Base-by-base conservation (phyloP, 768 basidiomycete genomes). In the Lactarius hatsudake region DNA sequence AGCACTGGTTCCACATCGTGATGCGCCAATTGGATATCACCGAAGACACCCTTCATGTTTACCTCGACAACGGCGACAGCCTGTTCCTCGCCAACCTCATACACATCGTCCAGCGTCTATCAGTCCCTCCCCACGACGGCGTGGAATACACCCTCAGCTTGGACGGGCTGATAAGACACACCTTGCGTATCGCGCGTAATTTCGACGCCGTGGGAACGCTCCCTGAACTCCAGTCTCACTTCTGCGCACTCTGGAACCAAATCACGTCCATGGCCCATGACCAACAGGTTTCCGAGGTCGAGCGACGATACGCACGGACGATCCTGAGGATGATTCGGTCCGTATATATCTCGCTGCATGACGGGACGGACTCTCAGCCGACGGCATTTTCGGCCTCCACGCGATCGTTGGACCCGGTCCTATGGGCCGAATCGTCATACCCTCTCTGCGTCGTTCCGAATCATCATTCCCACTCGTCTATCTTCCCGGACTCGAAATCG, bases 11-110 rank as follows among this genome's bases (percentile, higher is more conserved):
- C 42, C 5, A 48, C 15, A 54, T 45, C 1, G 51, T 68, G 51
- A 64, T 61, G 51, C 42, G 59, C 28, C 67, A 68, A 8, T 43
- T 68, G 26, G 43, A 36, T 53, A 45, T 64, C 28, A 60, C 67
- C 0, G 63, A 64, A 51, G 62, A 63, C 8, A 40, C 34, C 23
- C 62, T 68, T 4, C 59, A 40, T 30, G 34, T 28, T 17, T 64
- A 59, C 23, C 59, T 64, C 18, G 62, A 51, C 3, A 62, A 68
- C 34, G 67, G 67, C 18, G 67, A 68, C 51, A 68, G 63, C 59
- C 42, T 64, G 17, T 36, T 64, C 54, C 59, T 68, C 18, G 67
- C 67, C 23, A 68, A 68, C 28, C 67, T 68, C 42, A 68, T 68
- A 42, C 59, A 64, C 12, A 64, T 68, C 28, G 59, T 64, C 59